Percentiles rank a stretch among this genome's conserved stretches.
These are phyloP conservation scores for Aspergillus fischeri DNA, from an alignment of 2,329 filamentous ascomycete species.

Conservation along the genomic window DNA sequence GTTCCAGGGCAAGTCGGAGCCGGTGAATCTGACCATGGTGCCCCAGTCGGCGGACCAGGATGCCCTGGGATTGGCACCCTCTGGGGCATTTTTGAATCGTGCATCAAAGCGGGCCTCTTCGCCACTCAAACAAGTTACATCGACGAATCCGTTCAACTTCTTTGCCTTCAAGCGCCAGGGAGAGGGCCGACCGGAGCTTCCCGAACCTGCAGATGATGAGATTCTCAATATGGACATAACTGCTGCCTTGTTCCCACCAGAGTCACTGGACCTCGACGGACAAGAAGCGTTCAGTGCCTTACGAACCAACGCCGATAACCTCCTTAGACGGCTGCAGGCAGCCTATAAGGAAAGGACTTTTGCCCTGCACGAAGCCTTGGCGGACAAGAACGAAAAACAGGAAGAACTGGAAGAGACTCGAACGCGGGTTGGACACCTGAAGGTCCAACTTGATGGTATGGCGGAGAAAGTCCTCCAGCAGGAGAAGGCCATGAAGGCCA, in stretches of 20 bases:
- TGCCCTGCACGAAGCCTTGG: constrained; percentile 48
- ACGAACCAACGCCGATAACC: constrained; percentile 52
- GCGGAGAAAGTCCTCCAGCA: constrained; percentile 53
- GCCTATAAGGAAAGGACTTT: constrained; percentile 53
- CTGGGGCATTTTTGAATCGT: constrained; percentile 15
- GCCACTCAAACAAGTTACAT: constrained; percentile 30
- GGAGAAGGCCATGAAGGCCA: constrained; percentile 52
- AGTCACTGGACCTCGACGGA: constrained; percentile 45
- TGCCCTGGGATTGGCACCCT: constrained; percentile 11
- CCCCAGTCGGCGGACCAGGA: constrained; percentile 10
- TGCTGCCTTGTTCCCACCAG: constrained; percentile 51
- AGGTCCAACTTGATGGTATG: constrained; percentile 59
- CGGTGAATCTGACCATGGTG: constrained; percentile 43
- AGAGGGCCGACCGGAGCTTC: constrained; percentile 22
- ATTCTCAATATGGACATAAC: constrained; percentile 53
- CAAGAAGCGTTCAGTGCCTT: constrained; percentile 56
- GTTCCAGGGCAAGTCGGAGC: constrained; percentile 51
- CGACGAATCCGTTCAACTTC: constrained; percentile 40
- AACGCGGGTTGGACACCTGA: constrained; percentile 54
- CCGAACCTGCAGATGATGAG: constrained; percentile 47
- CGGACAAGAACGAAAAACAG: constrained; percentile 54
- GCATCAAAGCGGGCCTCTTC: constrained; percentile 26
- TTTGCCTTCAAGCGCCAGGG: constrained; percentile 36
- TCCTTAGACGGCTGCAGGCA: constrained; percentile 52
- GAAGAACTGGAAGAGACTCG: constrained; percentile 60